Conservation (phyloP, 2,329 filamentous ascomycete genomes). For the Aspergillus calidoustus region DNA sequence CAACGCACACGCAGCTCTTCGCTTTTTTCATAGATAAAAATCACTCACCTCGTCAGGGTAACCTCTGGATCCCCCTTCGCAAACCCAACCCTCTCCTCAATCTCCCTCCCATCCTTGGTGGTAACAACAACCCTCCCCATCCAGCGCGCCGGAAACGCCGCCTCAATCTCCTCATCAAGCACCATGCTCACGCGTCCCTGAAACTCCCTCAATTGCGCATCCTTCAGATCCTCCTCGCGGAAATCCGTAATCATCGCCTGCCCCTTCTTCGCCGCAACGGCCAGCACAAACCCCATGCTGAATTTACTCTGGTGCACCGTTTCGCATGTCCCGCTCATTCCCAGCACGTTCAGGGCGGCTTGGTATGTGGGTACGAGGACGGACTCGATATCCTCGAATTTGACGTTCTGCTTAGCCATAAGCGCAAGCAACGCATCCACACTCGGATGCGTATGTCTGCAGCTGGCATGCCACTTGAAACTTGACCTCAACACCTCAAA, state of each 20-base stretch:
- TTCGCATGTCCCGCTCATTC: conserved; percentile 33
- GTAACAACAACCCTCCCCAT: conserved; percentile 34
- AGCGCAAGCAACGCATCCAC: conserved; percentile 36
- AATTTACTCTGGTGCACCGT: conserved; percentile 43
- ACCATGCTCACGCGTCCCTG: conserved; percentile 35
- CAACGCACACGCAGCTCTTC: no score
- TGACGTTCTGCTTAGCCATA: conserved; percentile 31
- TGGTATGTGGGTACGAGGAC: conserved; percentile 34
- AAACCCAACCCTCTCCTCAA: conserved; percentile 28
- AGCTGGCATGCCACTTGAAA: conserved; percentile 42
- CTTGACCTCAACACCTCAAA: conserved; percentile 35
- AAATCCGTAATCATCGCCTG: conserved; percentile 39
- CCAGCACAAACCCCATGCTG: conserved; percentile 41
- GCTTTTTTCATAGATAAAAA: no score
- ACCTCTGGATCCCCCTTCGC: conserved; percentile 36
- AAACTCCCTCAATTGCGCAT: conserved; percentile 30
- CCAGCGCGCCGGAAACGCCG: conserved; percentile 34
- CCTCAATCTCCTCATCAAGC: conserved; percentile 33
- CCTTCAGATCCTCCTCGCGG: conserved; percentile 31
- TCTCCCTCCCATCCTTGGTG: conserved; percentile 19
- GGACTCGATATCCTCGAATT: conserved; percentile 35
- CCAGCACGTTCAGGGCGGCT: conserved; percentile 37
- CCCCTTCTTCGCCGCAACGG: conserved; percentile 37
- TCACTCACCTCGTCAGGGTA: conserved; percentile 34
- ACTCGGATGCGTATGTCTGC: conserved; percentile 38